Conservation (phyloP, 2,329 filamentous ascomycete genomes). For the Podosphaera xanthii region DNA sequence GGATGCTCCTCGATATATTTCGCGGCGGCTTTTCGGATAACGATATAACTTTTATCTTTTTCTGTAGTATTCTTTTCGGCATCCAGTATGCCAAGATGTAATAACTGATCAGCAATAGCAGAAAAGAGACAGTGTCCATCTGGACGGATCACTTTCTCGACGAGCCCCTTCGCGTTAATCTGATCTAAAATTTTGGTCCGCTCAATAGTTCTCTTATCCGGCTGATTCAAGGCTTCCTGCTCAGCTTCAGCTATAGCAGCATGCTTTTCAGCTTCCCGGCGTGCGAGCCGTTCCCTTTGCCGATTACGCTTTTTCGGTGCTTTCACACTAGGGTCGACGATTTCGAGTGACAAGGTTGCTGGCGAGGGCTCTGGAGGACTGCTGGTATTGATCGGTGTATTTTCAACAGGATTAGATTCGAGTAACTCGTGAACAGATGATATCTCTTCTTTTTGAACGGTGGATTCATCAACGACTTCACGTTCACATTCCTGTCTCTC, state of each 20-base stretch:
- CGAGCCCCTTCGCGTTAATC: slow-evolving; percentile 39
- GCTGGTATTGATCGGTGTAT: slow-evolving; percentile 8
- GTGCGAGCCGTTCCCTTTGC: slow-evolving; percentile 74
- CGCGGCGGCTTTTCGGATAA: slow-evolving; percentile 48
- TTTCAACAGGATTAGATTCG: slow-evolving; percentile 7
- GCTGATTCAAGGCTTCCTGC: slow-evolving; percentile 51
- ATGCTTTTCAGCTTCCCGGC: slow-evolving; percentile 67
- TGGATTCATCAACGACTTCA: slow-evolving; percentile 19
- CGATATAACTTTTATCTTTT: slow-evolving; percentile 31
- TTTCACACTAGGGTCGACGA: slow-evolving; percentile 16
- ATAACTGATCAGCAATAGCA: slow-evolving; percentile 68
- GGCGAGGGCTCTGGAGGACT: slow-evolving; percentile 10
- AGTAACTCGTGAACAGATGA: slow-evolving; percentile 4
- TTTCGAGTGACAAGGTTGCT: slow-evolving; percentile 1
- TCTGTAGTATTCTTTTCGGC: slow-evolving; percentile 12
- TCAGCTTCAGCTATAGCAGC: slow-evolving; percentile 44
- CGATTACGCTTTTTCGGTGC: slow-evolving; percentile 47
- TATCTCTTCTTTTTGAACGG: background rate
- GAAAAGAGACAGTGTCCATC: slow-evolving; percentile 94
- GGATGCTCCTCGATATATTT: slow-evolving; percentile 51
- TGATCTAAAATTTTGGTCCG: slow-evolving; percentile 43
- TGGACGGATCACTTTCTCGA: slow-evolving; percentile 58
- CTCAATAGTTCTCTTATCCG: slow-evolving; percentile 50
- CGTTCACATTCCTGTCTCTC: slow-evolving; percentile 44
- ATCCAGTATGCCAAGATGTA: slow-evolving; percentile 23